These are phyloP conservation scores for Termitomyces eurrhizus DNA, from an alignment of 768 basidiomycete species.

Conservation along the genomic window DNA sequence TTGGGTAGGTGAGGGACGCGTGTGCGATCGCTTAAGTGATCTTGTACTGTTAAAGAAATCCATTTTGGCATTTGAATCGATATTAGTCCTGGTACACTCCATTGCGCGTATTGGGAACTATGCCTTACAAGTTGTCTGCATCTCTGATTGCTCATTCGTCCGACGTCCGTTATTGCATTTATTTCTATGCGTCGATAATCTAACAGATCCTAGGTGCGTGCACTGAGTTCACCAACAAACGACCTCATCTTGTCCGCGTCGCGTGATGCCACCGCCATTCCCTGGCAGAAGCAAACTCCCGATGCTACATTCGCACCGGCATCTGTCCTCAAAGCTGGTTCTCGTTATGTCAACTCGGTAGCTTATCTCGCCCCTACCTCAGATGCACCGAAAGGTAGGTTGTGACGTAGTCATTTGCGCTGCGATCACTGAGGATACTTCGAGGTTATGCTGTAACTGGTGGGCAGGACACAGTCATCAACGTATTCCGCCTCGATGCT, in stretches of 20 bases:
- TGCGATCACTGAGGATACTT: slow-evolving; percentile 18
- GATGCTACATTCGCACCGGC: slow-evolving; percentile 50
- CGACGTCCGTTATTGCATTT: slow-evolving; percentile 52
- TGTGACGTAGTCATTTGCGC: slow-evolving; percentile 14
- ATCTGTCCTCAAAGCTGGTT: slow-evolving; percentile 56
- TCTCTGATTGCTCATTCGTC: slow-evolving; percentile 65
- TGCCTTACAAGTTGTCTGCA: slow-evolving; percentile 79
- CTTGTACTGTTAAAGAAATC: not conserved
- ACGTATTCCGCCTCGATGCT: slow-evolving; percentile 64
- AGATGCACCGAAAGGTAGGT: slow-evolving; percentile 67
- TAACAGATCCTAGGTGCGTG: slow-evolving; percentile 65
- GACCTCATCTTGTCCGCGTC: slow-evolving; percentile 85
- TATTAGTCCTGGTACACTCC: slow-evolving; percentile 4
- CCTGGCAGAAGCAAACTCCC: slow-evolving; percentile 63
- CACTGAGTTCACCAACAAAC: slow-evolving; percentile 70
- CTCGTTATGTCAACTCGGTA: slow-evolving; percentile 79
- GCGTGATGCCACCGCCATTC: slow-evolving; percentile 86
- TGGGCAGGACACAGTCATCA: slow-evolving; percentile 86
- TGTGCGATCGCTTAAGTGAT: not conserved
- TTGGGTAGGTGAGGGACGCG: slow-evolving; percentile 1
- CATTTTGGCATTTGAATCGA: slow-evolving; percentile 28
- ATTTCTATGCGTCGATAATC: slow-evolving; percentile 10
- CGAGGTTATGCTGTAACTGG: slow-evolving; percentile 84
- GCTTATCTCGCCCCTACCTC: slow-evolving; percentile 69
- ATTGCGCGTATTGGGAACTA: slow-evolving; percentile 20